A percentile compares a stretch with the other conserved stretches of the same genome.
phyloP scores from a whole-genome alignment of 371 early-diverging fungal genomes.

The Globomyces sp. region DNA sequence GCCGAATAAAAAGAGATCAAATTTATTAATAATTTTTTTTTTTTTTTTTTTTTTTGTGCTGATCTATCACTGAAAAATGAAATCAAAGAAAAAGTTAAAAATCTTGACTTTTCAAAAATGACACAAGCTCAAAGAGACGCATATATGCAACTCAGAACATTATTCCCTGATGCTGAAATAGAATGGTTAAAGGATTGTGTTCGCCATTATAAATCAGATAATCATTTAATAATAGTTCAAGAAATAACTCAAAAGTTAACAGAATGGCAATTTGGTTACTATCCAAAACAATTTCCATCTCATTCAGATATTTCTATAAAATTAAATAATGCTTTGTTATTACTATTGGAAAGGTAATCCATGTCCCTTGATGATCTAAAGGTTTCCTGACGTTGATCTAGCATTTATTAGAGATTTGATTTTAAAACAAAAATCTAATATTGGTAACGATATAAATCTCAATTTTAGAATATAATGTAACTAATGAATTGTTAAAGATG shows the following conservation, averaged over 20 bases:
- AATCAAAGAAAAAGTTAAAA: too few relatives aligned
- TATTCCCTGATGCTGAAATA: constrained; percentile 8
- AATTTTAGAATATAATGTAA: background rate
- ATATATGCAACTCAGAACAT: background rate
- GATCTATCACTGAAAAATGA: too few relatives aligned
- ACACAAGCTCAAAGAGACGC: constrained; percentile 11
- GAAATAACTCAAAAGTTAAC: constrained; percentile 6
- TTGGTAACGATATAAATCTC: too few relatives aligned
- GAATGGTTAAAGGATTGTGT: constrained; percentile 13
- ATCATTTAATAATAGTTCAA: constrained; percentile 6
- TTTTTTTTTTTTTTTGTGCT: too few relatives aligned
- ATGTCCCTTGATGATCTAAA: background rate
- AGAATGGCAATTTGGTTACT: constrained; percentile 8
- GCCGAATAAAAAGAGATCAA: too few relatives aligned
- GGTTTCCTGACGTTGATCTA: constrained; percentile 8
- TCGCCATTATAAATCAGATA: constrained; percentile 5
- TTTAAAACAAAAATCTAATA: constrained; percentile 9
- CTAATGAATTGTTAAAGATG: background rate
- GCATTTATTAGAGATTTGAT: constrained; percentile 4
- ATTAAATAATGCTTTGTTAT: constrained; percentile 7
- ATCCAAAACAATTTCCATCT: background rate
- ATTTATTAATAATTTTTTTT: too few relatives aligned
- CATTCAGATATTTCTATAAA: background rate
- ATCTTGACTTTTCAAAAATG: too few relatives aligned
- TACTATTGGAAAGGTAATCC: constrained; percentile 5